phyloP scores from a whole-genome alignment of 1,139 yeast genomes.

The Candida buenavistaensis region DNA sequence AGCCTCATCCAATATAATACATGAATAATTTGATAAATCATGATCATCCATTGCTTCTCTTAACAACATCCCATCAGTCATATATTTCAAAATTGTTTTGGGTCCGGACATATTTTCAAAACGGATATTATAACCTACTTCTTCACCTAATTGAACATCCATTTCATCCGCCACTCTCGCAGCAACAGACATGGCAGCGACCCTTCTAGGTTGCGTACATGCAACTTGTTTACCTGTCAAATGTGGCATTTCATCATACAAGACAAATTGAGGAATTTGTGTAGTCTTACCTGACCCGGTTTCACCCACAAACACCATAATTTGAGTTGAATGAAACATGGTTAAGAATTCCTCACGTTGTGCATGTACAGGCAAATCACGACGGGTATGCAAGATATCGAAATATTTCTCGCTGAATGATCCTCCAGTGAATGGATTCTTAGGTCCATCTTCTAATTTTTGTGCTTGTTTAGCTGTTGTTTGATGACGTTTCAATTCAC shows the following conservation, averaged over 20 bases:
- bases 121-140: conserved; percentile 92
- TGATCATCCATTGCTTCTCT: conserved; percentile 99
- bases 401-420: conserved; percentile 64
- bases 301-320: conserved; percentile 98
- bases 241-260: conserved; percentile 90
- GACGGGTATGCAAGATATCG: conserved; percentile 73
- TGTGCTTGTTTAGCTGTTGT: conserved; percentile 77
- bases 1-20: conserved; percentile 95
- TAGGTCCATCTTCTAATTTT: conserved; percentile 58
- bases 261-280: conserved; percentile 93
- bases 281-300: conserved; percentile 99
- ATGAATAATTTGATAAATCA: conserved; percentile 73
- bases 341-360: conserved; percentile 86
- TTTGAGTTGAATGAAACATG: conserved; percentile 83
- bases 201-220: conserved; percentile 97
- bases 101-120: conserved; percentile 85
- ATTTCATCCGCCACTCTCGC: conserved; percentile 94
- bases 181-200: conserved; percentile 97
- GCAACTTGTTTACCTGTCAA: conserved; percentile 79
- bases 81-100: conserved; percentile 83
- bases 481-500: conserved; percentile 54
- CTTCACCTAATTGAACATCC: conserved; percentile 88
- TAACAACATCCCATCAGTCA: conserved; percentile 98
- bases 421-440: conserved; percentile 79
- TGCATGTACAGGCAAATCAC: conserved; percentile 90